Evolutionary conservation across 1,284 basidiomycete species (phyloP).

Genomic region (Marasmius tenuissimus): DNA sequence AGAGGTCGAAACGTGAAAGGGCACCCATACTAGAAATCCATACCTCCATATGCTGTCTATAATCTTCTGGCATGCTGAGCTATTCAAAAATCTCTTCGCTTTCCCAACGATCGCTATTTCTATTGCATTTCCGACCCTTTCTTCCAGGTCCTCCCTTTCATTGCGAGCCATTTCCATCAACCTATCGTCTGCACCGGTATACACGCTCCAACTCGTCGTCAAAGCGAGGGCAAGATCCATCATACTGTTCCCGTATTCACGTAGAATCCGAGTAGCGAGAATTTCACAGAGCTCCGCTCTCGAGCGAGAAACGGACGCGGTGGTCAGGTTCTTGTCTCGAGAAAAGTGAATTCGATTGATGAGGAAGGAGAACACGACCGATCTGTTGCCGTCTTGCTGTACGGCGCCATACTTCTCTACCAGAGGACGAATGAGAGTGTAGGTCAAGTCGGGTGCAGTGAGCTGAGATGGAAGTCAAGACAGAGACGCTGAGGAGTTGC

Average conservation of each 20-base stretch:
- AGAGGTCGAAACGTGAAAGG: conserved; percentile 4
- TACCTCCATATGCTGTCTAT: conserved; percentile 81
- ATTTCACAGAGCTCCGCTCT: conserved; percentile 88
- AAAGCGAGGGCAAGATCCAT: conserved; percentile 79
- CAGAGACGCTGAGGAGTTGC: neutral
- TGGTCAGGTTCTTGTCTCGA: conserved; percentile 67
- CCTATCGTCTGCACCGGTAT: conserved; percentile 74
- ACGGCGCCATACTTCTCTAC: conserved; percentile 70
- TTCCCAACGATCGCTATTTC: conserved; percentile 88
- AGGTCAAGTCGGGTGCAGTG: conserved; percentile 81
- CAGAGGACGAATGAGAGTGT: conserved; percentile 78
- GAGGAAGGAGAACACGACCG: conserved; percentile 85
- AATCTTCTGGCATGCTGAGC: conserved; percentile 83
- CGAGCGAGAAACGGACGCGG: conserved; percentile 68
- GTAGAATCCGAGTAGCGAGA: conserved; percentile 79
- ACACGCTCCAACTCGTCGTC: conserved; percentile 88
- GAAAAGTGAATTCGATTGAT: conserved; percentile 88
- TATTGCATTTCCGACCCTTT: conserved; percentile 84
- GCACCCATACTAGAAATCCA: conserved; percentile 17
- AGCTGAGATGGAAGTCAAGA: conserved; percentile 44
- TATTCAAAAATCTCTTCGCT: conserved; percentile 86
- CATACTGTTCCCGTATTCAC: conserved; percentile 74
- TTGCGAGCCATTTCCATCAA: conserved; percentile 64
- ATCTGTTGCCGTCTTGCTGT: conserved; percentile 66
- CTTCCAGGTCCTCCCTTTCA: conserved; percentile 74